Base-by-base conservation (phyloP, 371 early-diverging fungal species). In the Mucor ambiguus region DNA sequence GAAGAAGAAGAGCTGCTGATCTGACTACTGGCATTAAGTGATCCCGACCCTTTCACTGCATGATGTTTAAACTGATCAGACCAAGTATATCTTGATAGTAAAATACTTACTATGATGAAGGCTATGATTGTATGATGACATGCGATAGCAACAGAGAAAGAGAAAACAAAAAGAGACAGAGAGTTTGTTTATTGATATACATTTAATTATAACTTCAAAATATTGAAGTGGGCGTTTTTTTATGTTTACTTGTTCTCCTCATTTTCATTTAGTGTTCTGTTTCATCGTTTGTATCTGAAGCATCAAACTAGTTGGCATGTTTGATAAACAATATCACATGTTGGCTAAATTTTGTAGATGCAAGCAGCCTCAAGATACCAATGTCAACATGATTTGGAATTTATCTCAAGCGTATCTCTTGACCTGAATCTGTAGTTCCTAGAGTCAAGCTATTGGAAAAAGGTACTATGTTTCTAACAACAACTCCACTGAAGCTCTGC, bases 21-120 rank as follows among this genome's bases (percentile, higher is more conserved):
- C 26, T 54, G 54, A 37, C 44, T 43, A 26, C 58, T 33, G 16
- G 64, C 57, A 46, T 64, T 58, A 16, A 64, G 58, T 20, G 64
- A 58, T 30, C 64, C 48, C 4, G 64, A 64, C 35, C 64, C 64
- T 46, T 64, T 64, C 22, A 64, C 64, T 64, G 30, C 11, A 57
- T 26, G 48, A 8, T 12, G 20, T 48, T 46, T 33, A 5, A 22
- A 22, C 32, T 0, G 30, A 57, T 35, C 20, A 33, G 35, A 30
- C 37, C 18, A 22, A 14, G 24, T 16, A 0, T 29, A 12, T 7
- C 10, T 35, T 35, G 16, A 28, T 30, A 29, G n/a, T 14, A 54
- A 20, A 56, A 3, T 18, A 41, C 56, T 56, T 38, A 58, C 58
- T 33, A 20, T 58, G 58, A 58, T 58, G 58, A 37, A 58, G 58